Conservation (phyloP, 257 asterid genomes). For the Solanum ossicruentum region DNA sequence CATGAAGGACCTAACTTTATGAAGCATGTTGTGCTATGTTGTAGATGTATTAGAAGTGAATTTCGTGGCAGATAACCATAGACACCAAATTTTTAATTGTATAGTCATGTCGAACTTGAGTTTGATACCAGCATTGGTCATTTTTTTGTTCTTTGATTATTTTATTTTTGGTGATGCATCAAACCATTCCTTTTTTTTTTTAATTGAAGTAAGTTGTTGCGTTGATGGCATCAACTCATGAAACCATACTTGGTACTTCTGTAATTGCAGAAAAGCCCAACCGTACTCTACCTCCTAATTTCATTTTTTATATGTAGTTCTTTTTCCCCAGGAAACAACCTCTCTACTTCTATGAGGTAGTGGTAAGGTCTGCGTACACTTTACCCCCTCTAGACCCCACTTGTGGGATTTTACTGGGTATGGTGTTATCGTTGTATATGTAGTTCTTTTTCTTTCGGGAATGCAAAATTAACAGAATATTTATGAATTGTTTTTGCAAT, state of each 20-base stretch:
- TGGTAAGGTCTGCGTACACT: too few relatives aligned
- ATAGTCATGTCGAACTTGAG: neutral
- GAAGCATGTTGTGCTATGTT: neutral
- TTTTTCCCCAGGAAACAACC: too few relatives aligned
- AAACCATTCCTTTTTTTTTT: neutral
- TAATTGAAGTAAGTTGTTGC: neutral
- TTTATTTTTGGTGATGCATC: neutral
- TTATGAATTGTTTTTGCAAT: neutral
- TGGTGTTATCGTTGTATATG: too few relatives aligned
- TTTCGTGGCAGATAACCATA: neutral
- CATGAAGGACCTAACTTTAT: neutral
- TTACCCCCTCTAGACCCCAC: too few relatives aligned
- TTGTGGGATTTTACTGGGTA: too few relatives aligned
- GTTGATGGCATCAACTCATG: neutral
- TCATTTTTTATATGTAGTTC: neutral
- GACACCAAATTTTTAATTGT: neutral
- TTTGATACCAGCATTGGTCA: neutral
- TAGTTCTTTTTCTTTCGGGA: neutral
- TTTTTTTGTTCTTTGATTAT: neutral
- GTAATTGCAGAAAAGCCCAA: neutral
- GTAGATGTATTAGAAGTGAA: neutral
- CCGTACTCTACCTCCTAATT: neutral
- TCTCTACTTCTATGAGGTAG: too few relatives aligned
- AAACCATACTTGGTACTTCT: neutral
- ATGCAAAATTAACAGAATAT: neutral